Conservation (phyloP, 2,329 filamentous ascomycete species). For the Penicillium sp. region DNA sequence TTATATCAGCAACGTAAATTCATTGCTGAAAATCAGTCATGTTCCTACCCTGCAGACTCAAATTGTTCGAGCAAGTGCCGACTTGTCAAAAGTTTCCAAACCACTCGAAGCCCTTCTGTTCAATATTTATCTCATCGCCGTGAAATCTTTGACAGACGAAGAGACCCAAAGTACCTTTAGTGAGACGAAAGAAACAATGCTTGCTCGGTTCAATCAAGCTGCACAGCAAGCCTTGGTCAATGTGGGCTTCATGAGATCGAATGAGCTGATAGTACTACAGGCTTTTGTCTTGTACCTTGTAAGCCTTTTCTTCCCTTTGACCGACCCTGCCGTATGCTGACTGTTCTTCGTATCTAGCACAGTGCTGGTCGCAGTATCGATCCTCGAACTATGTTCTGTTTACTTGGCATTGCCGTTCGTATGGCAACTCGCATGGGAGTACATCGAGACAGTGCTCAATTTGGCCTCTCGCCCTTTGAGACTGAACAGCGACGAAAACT, state of each 20-base stretch:
- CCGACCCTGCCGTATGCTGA: not conserved
- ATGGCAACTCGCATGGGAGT: conserved; percentile 62
- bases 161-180: not conserved
- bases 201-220: not conserved
- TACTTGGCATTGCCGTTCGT: conserved; percentile 50
- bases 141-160: not conserved
- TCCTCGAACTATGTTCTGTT: conserved; percentile 40
- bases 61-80: not conserved
- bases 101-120: not conserved
- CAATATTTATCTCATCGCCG: not conserved
- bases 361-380: not conserved
- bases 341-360: not conserved
- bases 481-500: conserved; percentile 65
- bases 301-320: not conserved
- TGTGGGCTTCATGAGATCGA: not conserved
- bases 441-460: conserved; percentile 58
- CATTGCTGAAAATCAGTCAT: not conserved
- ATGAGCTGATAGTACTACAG: not conserved
- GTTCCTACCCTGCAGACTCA: not conserved
- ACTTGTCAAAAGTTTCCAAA: not conserved
- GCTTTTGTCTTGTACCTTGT: not conserved
- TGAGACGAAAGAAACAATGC: not conserved
- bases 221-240: not conserved
- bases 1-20: not conserved
- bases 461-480: conserved; percentile 51